Percentiles rank a stretch among this genome's conserved stretches.
These are phyloP conservation scores for Colletotrichum navitas DNA, from an alignment of 2,329 filamentous ascomycete genomes.

Conservation along the genomic window DNA sequence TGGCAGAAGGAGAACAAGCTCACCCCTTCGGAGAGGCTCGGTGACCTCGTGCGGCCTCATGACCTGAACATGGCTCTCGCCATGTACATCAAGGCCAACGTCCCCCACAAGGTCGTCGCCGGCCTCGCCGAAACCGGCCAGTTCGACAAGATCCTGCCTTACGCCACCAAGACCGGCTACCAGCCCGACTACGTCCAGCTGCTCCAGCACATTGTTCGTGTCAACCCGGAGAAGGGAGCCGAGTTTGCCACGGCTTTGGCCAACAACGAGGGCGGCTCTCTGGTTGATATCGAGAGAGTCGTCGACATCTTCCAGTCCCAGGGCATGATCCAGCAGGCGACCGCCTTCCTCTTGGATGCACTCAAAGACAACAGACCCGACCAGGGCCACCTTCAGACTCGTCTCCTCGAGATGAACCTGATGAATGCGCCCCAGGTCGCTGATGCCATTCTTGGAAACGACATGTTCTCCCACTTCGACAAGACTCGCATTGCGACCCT, in stretches of 20 bases:
- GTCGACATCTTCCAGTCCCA: constrained; percentile 99
- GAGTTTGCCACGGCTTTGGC: constrained; percentile 95
- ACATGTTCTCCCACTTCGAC: constrained; percentile 99
- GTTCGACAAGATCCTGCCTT: constrained; percentile 96
- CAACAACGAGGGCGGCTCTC: constrained; percentile 86
- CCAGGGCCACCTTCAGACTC: constrained; percentile 92
- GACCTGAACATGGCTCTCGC: constrained; percentile 88
- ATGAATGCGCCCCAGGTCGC: constrained; percentile 97
- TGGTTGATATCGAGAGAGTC: constrained; percentile 93
- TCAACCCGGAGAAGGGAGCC: constrained; percentile 92
- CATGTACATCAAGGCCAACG: constrained; percentile 92
- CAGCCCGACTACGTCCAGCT: constrained; percentile 95
- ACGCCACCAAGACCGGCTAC: constrained; percentile 86
- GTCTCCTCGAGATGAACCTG: constrained; percentile 97
- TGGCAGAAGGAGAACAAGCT: constrained; percentile 98
- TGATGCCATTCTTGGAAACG: constrained; percentile 96
- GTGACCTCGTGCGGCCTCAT: constrained; percentile 91
- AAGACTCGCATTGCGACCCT: constrained; percentile 88
- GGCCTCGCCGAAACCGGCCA: constrained; percentile 95
- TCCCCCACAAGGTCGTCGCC: constrained; percentile 93
- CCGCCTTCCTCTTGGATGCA: constrained; percentile 96
- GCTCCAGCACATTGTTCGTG: constrained; percentile 90
- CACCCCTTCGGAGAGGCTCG: constrained; percentile 94
- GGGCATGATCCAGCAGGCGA: constrained; percentile 97
- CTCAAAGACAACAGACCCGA: constrained; percentile 95